Conservation (phyloP, 1,139 yeast genomes). For the Pichia sp. region DNA sequence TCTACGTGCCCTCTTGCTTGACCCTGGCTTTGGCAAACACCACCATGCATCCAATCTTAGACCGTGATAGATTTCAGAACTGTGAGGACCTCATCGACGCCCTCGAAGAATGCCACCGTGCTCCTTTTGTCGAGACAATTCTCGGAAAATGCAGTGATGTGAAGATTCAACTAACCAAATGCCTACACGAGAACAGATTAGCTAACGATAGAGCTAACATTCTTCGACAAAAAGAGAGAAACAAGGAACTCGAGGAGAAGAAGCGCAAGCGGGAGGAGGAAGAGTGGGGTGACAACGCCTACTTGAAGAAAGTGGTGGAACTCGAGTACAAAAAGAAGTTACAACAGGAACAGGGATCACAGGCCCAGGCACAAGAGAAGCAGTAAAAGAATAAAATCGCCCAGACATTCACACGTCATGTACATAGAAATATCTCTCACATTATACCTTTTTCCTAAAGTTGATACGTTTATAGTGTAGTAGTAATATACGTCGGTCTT, state of each 20-base stretch:
- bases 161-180: conserved; percentile 69
- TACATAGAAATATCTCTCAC: too few species aligned
- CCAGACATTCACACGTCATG: too few species aligned
- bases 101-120: conserved; percentile 80
- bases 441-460: too few species aligned
- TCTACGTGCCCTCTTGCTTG: too few species aligned
- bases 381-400: too few species aligned
- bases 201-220: conserved; percentile 62
- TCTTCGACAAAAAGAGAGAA: conserved; percentile 47
- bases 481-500: too few species aligned
- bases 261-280: conserved; percentile 67
- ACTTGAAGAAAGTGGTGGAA: conserved; percentile 60
- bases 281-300: conserved; percentile 69
- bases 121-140: conserved; percentile 63
- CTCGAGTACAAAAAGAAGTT: conserved; percentile 25
- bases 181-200: conserved; percentile 73
- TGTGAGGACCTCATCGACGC: conserved; percentile 84
- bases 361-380: too few species aligned
- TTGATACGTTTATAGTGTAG: too few species aligned
- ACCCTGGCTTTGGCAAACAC: too few species aligned
- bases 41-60: conserved; percentile 29
- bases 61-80: conserved; percentile 27
- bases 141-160: conserved; percentile 82
- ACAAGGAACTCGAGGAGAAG: conserved; percentile 45
- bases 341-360: background rate